These are phyloP conservation scores for Lactarius quietus DNA, from an alignment of 768 basidiomycete species.

Conservation along the genomic window DNA sequence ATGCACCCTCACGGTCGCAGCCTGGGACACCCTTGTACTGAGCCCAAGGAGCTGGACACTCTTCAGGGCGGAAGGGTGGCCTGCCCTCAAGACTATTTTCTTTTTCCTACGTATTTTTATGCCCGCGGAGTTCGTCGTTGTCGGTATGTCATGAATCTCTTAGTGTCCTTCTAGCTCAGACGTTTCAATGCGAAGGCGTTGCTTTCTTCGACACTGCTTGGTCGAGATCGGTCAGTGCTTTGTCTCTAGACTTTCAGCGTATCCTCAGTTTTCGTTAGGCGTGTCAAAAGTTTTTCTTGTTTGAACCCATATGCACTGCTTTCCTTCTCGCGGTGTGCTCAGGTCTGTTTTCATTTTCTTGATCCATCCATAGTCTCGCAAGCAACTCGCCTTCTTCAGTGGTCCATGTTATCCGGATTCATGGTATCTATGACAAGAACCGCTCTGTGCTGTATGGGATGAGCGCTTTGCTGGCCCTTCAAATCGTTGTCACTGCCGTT, in stretches of 20 bases:
- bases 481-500: slow-evolving; percentile 69
- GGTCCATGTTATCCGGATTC: slow-evolving; percentile 73
- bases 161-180: background rate
- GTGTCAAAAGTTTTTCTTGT: slow-evolving; percentile 73
- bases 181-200: slow-evolving; percentile 48
- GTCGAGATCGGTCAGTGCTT: slow-evolving; percentile 45
- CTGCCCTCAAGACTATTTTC: slow-evolving; percentile 70
- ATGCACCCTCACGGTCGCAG: slow-evolving; percentile 84
- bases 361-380: background rate
- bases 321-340: slow-evolving; percentile 73
- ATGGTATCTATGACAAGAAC: slow-evolving; percentile 73
- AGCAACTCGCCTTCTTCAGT: slow-evolving; percentile 33
- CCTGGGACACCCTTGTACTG: slow-evolving; percentile 86
- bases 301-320: slow-evolving; percentile 84
- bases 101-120: slow-evolving; percentile 73
- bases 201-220: slow-evolving; percentile 82
- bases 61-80: slow-evolving; percentile 61
- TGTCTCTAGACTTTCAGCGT: background rate
- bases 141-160: slow-evolving; percentile 46
- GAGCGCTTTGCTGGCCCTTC: slow-evolving; percentile 57
- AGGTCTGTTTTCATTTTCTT: slow-evolving; percentile 34
- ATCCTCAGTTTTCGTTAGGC: slow-evolving; percentile 35
- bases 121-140: slow-evolving; percentile 72
- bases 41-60: slow-evolving; percentile 77
- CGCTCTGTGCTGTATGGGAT: slow-evolving; percentile 52